Conservation (phyloP, 495 filamentous ascomycete species). For the Xylaria acuta region DNA sequence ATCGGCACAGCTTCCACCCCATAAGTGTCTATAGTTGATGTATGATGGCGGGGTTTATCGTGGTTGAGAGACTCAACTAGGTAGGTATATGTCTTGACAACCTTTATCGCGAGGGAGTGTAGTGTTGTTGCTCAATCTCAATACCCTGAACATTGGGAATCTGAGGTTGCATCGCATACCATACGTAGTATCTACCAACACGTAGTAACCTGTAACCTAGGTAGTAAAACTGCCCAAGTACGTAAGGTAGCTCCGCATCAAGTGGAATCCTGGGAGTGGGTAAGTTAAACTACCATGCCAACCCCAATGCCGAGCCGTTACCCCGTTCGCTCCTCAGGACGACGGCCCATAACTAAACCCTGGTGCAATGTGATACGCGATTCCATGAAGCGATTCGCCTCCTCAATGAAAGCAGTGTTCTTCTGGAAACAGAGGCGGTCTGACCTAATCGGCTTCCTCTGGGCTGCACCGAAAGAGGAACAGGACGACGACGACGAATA, state of each 20-base stretch:
- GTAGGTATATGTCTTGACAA: neutral
- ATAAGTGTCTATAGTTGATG: conserved; percentile 12
- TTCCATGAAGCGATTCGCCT: conserved; percentile 5
- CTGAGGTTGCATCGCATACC: conserved; percentile 22
- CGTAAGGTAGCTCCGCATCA: conserved; percentile 13
- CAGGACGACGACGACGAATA: neutral
- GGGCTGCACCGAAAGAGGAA: neutral
- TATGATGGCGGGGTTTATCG: conserved; percentile 11
- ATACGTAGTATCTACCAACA: neutral
- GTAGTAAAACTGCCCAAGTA: neutral
- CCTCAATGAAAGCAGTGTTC: neutral
- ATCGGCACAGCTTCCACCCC: conserved; percentile 8
- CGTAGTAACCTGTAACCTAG: conserved; percentile 4
- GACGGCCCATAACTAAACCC: neutral
- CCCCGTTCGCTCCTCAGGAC: neutral
- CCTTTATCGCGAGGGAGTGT: neutral
- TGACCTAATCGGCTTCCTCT: conserved; percentile 19
- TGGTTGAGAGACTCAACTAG: neutral
- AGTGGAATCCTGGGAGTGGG: neutral
- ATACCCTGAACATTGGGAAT: neutral
- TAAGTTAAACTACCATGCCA: neutral
- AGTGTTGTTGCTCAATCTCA: neutral
- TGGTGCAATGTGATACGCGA: neutral
- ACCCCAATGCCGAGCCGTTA: conserved; percentile 3
- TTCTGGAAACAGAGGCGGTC: conserved; percentile 19